These are phyloP conservation scores for Tylopilus intermedius DNA, from an alignment of 768 basidiomycete species.

Conservation along the genomic window DNA sequence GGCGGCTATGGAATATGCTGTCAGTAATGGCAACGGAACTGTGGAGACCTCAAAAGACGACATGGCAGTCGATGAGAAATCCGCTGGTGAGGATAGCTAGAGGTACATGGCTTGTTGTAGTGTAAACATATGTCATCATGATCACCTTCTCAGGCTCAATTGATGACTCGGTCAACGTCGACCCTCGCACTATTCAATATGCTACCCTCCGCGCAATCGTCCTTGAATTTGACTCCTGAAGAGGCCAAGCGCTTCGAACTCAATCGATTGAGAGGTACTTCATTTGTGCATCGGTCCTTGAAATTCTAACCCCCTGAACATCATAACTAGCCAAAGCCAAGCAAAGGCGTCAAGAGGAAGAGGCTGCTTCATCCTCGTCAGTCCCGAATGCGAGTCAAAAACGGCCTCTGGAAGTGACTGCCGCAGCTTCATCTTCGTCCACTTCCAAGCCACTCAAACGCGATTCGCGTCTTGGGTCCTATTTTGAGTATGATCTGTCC, in stretches of 20 bases:
- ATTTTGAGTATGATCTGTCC: conserved; percentile 95
- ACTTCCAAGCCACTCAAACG: conserved; percentile 58
- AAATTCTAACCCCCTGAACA: conserved; percentile 1
- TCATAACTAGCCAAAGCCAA: conserved; percentile 60
- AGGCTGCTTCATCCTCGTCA: conserved; percentile 42
- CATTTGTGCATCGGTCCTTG: not conserved
- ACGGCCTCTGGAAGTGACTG: conserved; percentile 56
- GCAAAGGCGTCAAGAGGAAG: conserved; percentile 62
- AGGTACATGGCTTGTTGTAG: too few species aligned
- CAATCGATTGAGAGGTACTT: conserved; percentile 68
- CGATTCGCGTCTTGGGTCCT: conserved; percentile 78
- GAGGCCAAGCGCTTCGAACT: conserved; percentile 69
- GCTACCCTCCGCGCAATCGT: conserved; percentile 6
- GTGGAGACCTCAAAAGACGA: conserved; percentile 21
- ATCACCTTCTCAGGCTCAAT: not conserved
- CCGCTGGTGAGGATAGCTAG: conserved; percentile 6
- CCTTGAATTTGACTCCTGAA: conserved; percentile 52
- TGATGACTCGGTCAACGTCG: not conserved
- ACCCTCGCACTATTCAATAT: not conserved
- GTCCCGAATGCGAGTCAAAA: conserved; percentile 65
- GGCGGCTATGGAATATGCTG: conserved; percentile 10
- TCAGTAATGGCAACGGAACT: conserved; percentile 15
- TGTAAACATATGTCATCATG: conserved; percentile 19
- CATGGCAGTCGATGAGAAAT: conserved; percentile 23
- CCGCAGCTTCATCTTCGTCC: conserved; percentile 57